Base-by-base conservation (phyloP, 1,139 yeast species). In the Yamadazyma triangularis region DNA sequence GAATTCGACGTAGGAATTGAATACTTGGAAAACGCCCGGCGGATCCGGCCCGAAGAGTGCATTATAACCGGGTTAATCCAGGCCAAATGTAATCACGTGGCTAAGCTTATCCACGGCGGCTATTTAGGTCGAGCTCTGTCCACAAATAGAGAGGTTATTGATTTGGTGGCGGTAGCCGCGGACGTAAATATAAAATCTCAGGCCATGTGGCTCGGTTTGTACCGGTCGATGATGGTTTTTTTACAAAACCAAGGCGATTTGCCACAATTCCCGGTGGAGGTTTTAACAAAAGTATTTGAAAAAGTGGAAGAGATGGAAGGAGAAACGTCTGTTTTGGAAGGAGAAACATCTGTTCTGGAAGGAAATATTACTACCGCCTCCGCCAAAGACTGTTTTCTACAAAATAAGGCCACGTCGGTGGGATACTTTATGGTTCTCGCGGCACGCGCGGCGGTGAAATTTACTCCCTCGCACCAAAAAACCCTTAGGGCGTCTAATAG, bases 101-200 rank as follows among this genome's bases (percentile, higher is more conserved):
- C 61, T 15, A 61, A 66, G 31, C 70, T 79, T 35, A 56, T 79
- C 14, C 47, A 48, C 4, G 71, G 73, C 23, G 95, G 94, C 0
- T 85, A 75, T 44, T 72, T 76, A 39, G 83, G 86, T 3, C 73
- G 79, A 37, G 70, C 77, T 0, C 46, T 64, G 8, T 70, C 60
- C 16, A 48, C 61, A 9, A 57, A 58, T 28, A 28, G 45, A 4
- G 48, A 71, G 30, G 80, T 89, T 0, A 62, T 81, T 13, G 64
- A 65, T 0, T 57, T 65, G 33, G 72, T 87, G 3, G 42, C 53
- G 3, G 50, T 53, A 12, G 72, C 79, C 1, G 54, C 67, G 13
- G 37, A 48, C 2, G 42, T 61, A 12, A 64, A 70, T 38, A 38
- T 42, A 2, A 38, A 42, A 4, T 66, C 79, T 0, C 73, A 68